Evolutionary conservation across 1,284 basidiomycete species (phyloP), one percentile per base, ranked within the genome.

Genomic region (Puccinia coronata): DNA sequence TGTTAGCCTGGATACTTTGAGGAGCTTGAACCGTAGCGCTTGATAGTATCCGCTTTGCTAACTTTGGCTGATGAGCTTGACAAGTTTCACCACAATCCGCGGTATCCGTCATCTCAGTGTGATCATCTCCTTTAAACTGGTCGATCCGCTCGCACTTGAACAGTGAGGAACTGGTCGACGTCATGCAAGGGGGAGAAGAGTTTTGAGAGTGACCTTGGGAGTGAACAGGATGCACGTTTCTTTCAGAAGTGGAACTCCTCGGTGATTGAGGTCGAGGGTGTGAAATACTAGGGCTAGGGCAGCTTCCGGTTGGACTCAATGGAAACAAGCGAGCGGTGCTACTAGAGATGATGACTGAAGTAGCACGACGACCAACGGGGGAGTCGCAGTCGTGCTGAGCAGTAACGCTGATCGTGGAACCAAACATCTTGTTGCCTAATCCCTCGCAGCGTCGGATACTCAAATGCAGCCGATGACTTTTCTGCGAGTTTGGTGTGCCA

Each of bases 391-490:
- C 1, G 39, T 43, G 72, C 39, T 71, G 72, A 39, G n/a, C n/a
- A n/a, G 28, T 25, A 59, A 74, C 28, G n/a, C 36, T 59, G 6
- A 80, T 80, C n/a, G 65, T 36, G 28, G 78, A 80, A 2, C 67
- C 69, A 20, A 80, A 80, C 78, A 80, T 80, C 39, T 80, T 80
- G 57, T 59, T 71, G n/a, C 78, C 78, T 11, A 80, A 55, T 41
- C 78, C 78, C 18, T 70, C 47, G 59, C 78, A 80, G 23, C 78
- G 78, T 23, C 61, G 41, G 34, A 72, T 65, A 20, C 47, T 31
- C 23, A 80, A 55, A 63, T 55, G 34, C 23, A 57, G 51, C 28
- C 31, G 63, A 12, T 55, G 51, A 43, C 49, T 57, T 36, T 72
- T 55, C 34, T 1, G 47, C 14, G 69, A 71, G 34, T 53, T 55